Evolutionary conservation across 2,329 filamentous ascomycete genomes (phyloP).

Genomic region (Akanthomyces muscarius): DNA sequence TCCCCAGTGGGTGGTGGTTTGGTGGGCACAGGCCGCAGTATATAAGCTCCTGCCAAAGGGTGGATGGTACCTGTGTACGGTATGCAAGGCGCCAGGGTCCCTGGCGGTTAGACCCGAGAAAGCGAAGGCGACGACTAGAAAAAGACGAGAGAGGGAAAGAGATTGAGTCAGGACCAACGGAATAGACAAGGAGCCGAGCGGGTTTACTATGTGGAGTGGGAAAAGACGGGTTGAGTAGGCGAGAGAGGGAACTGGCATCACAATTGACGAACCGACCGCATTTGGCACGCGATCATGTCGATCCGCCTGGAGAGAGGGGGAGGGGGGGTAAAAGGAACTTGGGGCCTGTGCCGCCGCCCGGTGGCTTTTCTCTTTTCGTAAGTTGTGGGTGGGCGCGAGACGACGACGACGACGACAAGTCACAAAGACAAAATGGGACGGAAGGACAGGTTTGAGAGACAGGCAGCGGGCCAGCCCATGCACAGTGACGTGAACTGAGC

Average conservation of each 20-base stretch:
- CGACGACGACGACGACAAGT: not conserved
- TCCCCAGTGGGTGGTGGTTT: not conserved
- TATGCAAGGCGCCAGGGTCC: too few relatives aligned
- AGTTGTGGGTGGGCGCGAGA: too few relatives aligned
- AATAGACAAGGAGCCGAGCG: not conserved
- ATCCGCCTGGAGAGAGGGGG: not conserved
- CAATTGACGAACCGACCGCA: not conserved
- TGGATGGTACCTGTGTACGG: not conserved
- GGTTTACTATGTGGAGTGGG: not conserved
- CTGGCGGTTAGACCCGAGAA: not conserved
- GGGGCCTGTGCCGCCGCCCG: too few relatives aligned
- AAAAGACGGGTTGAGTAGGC: too few relatives aligned
- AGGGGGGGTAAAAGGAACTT: too few relatives aligned
- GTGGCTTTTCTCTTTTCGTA: too few relatives aligned
- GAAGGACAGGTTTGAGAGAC: not conserved
- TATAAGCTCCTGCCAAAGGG: not conserved
- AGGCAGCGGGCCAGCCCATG: not conserved
- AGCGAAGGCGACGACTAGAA: not conserved
- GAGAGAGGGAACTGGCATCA: not conserved
- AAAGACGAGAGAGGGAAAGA: not conserved
- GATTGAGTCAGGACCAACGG: not conserved
- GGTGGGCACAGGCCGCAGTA: not conserved
- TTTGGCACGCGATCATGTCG: slow-evolving; percentile 19
- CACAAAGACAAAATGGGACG: not conserved
- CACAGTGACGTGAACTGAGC: slow-evolving; percentile 1